Base-by-base conservation (phyloP, 306 rosid genomes). In the Casuarina cunninghamiana region DNA sequence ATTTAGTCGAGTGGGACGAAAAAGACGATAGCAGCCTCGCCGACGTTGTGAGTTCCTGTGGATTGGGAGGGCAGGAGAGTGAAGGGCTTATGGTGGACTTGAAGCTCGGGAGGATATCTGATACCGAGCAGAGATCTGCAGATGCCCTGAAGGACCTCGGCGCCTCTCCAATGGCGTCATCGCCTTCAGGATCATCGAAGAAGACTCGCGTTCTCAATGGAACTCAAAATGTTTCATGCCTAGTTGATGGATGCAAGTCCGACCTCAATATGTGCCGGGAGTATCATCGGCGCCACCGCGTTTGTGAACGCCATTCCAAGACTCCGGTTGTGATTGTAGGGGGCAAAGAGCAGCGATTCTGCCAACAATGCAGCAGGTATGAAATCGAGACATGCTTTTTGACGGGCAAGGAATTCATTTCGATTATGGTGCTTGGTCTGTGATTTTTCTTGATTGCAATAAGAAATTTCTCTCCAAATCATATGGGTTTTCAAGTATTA, bases 291-390 rank as follows among this genome's bases (percentile, higher is more conserved):
- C 92, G 96, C 5, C 98, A 93, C 41, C 86, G 91, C 76, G 97
- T 91, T 5, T 93, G 98, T 32, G 98, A 93, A 62, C 84, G 79
- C 78, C 98, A 93, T 61, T 91, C 97, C 11, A 93, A 93, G 81
- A 90, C 96, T 54, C 91, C 97, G 2, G 84, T 79, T 71, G 98
- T 93, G 75, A 70, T 80, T 38, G 88, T 93, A 46, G 83, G 79
- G 61, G 97, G 91, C 4, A 88, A 86, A 63, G 92, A 93, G 66
- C 93, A 88, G 77, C 79, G 98, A 21, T 93, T 93, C 87, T 93
- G 98, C 86, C 98, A 93, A 84, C 98, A 93, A 85, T 91, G 98
- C 86, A 91, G 97, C 93, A 90, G 98, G 98, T 89, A 81, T 5
- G 51, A 60, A 12, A 66, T 66, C 71, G n/a, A 4, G 16, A 10